Evolutionary conservation across 139 green algal genomes (phyloP), one percentile per base, ranked within the genome.

Genomic region (Haematococcus sp.): DNA sequence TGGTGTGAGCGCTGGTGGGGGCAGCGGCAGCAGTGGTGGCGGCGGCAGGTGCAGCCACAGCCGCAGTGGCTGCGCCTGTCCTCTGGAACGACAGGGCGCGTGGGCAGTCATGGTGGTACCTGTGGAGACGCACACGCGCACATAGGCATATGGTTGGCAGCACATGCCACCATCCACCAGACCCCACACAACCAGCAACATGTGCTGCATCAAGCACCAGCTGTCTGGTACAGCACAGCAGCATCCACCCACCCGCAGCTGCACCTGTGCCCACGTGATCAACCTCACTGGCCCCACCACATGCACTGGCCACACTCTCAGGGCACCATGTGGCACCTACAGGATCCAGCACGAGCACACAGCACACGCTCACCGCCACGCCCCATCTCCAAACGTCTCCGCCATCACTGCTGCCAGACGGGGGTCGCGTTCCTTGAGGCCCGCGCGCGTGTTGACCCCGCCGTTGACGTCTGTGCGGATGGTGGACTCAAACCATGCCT

Each of bases 401-500:
- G 20, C 34, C 71, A 95, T 30, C 13, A 95, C 52, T 0, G 40
- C n/a, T 0, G 91, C 85, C 35, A 95, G 79, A 15, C 32, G 4
- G 0, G 90, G 87, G 60, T 95, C 90, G 46, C 83, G 76, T 1
- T n/a, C 15, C 51, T 80, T 63, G 16, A 95, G 31, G 43, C 60
- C 68, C 33, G 86, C 76, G 4, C 91, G 82, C 1, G 82, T 93
- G 52, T 84, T 91, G 31, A 95, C 65, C 7, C 89, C 86, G 58
- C 78, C 84, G 58, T 91, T 95, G 25, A 94, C 86, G 86, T 58
- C 43, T 11, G 27, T 63, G 20, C 68, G 83, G 15, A 91, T 82
- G 1, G 88, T 93, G 25, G 87, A 89, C 71, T 81, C 75, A 72
- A 91, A 94, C 89, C 89, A 94, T 3, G 83, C 78, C 73, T 94